A percentile compares a stretch with the other conserved stretches of the same genome.
Conservation (phyloP, 1,284 basidiomycete genomes). For the Porphyrellus sp. region DNA sequence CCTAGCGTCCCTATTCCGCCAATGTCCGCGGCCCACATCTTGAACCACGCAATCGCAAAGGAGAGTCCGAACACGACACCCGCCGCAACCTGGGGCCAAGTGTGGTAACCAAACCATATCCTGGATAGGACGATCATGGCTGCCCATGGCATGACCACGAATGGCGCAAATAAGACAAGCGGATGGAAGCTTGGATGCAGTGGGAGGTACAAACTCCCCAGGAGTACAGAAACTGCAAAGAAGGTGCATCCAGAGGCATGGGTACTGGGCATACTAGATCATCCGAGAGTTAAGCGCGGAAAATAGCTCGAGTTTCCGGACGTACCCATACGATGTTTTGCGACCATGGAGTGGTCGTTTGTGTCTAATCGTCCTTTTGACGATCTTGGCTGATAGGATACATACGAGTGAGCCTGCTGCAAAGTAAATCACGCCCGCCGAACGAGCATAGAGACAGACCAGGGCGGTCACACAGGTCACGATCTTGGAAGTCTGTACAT, state of each 20-base stretch:
- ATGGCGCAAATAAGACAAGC: constrained; percentile 39
- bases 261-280: constrained; percentile 82
- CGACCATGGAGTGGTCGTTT: constrained; percentile 58
- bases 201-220: constrained; percentile 57
- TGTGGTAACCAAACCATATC: constrained; percentile 81
- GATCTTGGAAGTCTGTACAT: constrained; percentile 28
- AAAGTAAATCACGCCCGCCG: constrained; percentile 69
- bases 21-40: constrained; percentile 45
- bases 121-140: constrained; percentile 60
- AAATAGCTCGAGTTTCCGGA: constrained; percentile 12
- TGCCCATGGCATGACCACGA: constrained; percentile 55
- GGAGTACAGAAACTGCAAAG: constrained; percentile 64
- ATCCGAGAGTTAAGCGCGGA: constrained; percentile 12
- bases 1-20: constrained; percentile 22
- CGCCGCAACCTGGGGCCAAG: constrained; percentile 67
- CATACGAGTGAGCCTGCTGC: constrained; percentile 61
- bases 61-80: constrained; percentile 59
- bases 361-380: constrained; percentile 69
- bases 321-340: constrained; percentile 66
- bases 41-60: constrained; percentile 61
- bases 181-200: constrained; percentile 45
- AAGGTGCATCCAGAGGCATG: constrained; percentile 78
- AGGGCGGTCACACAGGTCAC: constrained; percentile 59
- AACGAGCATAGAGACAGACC: constrained; percentile 63
- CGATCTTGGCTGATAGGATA: constrained; percentile 59